These are phyloP conservation scores for Suillus fuscotomentosus DNA, from an alignment of 768 basidiomycete species.

Conservation along the genomic window DNA sequence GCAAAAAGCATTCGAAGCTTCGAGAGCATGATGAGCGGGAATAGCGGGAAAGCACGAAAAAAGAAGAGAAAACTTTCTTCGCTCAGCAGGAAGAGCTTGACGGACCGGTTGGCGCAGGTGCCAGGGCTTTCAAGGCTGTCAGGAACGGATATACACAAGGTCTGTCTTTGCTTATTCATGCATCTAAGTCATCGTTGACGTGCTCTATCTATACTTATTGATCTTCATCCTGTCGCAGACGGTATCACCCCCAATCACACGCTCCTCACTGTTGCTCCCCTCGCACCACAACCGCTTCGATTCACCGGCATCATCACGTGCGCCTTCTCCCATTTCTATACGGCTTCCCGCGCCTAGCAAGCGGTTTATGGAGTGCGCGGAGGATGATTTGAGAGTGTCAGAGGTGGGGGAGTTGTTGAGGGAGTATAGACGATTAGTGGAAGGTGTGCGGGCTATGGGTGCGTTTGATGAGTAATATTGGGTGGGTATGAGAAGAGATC, in stretches of 20 bases:
- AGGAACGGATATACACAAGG: conserved; percentile 32
- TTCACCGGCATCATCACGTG: conserved; percentile 38
- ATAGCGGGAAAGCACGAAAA: conserved; percentile 22
- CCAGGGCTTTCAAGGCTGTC: conserved; percentile 53
- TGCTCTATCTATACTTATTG: background rate
- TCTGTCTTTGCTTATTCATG: conserved; percentile 12
- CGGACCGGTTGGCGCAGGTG: conserved; percentile 80
- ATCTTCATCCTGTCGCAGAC: conserved; percentile 14
- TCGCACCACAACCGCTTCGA: conserved; percentile 27
- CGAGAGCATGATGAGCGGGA: conserved; percentile 75
- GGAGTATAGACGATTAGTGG: conserved; percentile 81
- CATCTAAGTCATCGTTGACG: background rate
- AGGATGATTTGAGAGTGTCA: conserved; percentile 75
- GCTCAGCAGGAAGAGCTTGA: conserved; percentile 62
- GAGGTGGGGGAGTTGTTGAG: conserved; percentile 79
- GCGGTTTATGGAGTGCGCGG: conserved; percentile 68
- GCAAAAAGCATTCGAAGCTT: conserved; percentile 81
- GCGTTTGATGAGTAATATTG: conserved; percentile 31
- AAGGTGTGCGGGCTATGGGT: conserved; percentile 56
- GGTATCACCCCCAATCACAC: conserved; percentile 35
- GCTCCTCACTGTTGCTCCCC: conserved; percentile 37
- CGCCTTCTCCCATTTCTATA: conserved; percentile 37
- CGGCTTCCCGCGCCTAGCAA: conserved; percentile 60
- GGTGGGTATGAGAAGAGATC: background rate
- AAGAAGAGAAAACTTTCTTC: conserved; percentile 16